Conservation (phyloP, 805 yeast species). For the Ogataea dorogensis region DNA sequence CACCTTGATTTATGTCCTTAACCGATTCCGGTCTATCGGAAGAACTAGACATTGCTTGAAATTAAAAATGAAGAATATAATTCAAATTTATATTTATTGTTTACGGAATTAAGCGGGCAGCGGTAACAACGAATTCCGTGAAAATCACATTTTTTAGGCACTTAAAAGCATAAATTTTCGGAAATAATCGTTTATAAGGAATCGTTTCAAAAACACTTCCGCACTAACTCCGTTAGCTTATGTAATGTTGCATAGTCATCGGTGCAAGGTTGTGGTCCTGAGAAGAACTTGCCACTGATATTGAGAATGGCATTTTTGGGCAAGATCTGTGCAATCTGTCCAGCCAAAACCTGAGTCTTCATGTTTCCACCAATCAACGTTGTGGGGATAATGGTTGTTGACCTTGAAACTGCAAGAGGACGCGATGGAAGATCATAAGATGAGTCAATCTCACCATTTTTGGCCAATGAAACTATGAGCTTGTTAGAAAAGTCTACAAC, state of each 20-base stretch:
- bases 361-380: slow-evolving; percentile 46
- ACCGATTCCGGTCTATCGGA: too few species aligned
- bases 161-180: too few species aligned
- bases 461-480: slow-evolving; percentile 38
- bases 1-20: not conserved
- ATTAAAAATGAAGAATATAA: too few species aligned
- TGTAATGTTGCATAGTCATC: slow-evolving; percentile 42
- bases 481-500: slow-evolving; percentile 38
- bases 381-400: slow-evolving; percentile 16
- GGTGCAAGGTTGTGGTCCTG: slow-evolving; percentile 30
- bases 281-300: slow-evolving; percentile 48
- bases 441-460: slow-evolving; percentile 47
- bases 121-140: too few species aligned
- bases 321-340: slow-evolving; percentile 43
- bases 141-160: too few species aligned
- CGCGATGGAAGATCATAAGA: slow-evolving; percentile 43
- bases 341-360: slow-evolving; percentile 46
- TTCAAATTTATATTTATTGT: too few species aligned
- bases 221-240: slow-evolving; percentile 38
- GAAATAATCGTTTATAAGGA: slow-evolving; percentile 1
- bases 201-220: too few species aligned
- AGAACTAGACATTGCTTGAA: too few species aligned
- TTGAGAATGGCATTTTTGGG: slow-evolving; percentile 44
- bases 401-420: slow-evolving; percentile 9
- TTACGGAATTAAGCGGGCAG: not conserved